These are phyloP conservation scores for Stephania yunnanensis DNA, from an alignment of 164 flowering plant species.

Conservation along the genomic window DNA sequence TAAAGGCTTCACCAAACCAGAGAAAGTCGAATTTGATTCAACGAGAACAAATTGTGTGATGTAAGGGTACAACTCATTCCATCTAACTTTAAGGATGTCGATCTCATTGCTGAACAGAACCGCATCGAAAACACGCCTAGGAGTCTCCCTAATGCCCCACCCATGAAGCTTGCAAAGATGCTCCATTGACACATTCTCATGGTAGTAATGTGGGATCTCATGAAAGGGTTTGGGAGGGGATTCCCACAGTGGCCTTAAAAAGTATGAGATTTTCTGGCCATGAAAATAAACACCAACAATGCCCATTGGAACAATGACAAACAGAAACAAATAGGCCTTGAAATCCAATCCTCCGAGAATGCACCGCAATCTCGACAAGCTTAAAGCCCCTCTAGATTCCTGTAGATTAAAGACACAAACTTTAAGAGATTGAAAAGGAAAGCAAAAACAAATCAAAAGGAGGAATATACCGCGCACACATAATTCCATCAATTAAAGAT, in stretches of 20 bases:
- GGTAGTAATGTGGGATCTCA: conserved; percentile 66
- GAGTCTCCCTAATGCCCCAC: conserved; percentile 76
- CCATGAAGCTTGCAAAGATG: conserved; percentile 86
- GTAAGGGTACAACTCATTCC: conserved; percentile 83
- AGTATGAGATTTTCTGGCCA: conserved; percentile 73
- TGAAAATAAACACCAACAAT: conserved; percentile 53
- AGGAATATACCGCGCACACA: too few relatives aligned
- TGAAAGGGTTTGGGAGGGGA: conserved; percentile 79
- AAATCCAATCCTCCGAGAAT: conserved; percentile 60
- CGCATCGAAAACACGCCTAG: conserved; percentile 82
- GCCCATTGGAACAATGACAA: conserved; percentile 46
- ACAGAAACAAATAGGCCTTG: conserved; percentile 39
- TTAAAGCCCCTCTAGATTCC: conserved; percentile 43
- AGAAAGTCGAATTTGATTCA: conserved; percentile 87
- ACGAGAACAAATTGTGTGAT: conserved; percentile 79
- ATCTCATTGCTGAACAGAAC: conserved; percentile 80
- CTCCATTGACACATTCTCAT: conserved; percentile 75
- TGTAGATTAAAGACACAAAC: conserved; percentile 10
- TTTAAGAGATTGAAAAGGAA: background rate
- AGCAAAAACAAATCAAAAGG: too few relatives aligned
- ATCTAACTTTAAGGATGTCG: conserved; percentile 69
- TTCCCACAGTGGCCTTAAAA: conserved; percentile 86
- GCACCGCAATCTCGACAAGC: conserved; percentile 59
- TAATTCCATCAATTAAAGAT: too few relatives aligned
- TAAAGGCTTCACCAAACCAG: conserved; percentile 61